A percentile compares a stretch with the other conserved stretches of the same genome.
Conservation (phyloP, 192 early-diverging fungal species). For the Podila horticola region DNA sequence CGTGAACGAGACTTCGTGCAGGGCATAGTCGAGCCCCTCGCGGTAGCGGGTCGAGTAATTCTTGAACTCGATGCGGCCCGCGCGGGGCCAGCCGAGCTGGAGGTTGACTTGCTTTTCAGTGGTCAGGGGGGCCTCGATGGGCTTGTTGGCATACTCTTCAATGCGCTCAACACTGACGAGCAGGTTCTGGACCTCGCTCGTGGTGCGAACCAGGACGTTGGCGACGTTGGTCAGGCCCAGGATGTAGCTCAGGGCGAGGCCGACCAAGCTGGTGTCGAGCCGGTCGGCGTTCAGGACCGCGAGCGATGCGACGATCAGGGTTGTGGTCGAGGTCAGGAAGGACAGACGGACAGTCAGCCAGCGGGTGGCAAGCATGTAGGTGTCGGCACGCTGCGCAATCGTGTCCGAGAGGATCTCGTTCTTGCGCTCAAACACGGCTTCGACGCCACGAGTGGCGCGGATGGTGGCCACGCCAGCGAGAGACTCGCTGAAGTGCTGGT, state of each 20-base stretch:
- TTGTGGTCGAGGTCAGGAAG: slow-evolving; percentile 67
- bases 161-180: slow-evolving; percentile 86
- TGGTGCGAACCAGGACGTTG: slow-evolving; percentile 75
- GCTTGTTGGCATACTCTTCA: slow-evolving; percentile 81
- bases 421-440: slow-evolving; percentile 15
- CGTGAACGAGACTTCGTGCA: slow-evolving; percentile 56
- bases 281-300: slow-evolving; percentile 56
- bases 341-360: slow-evolving; percentile 77
- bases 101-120: slow-evolving; percentile 27
- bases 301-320: slow-evolving; percentile 65
- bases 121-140: slow-evolving; percentile 81
- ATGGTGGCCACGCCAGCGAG: slow-evolving; percentile 68
- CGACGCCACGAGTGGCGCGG: slow-evolving; percentile 71
- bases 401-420: slow-evolving; percentile 17
- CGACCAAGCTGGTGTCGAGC: slow-evolving; percentile 84
- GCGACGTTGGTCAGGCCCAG: slow-evolving; percentile 76
- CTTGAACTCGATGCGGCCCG: slow-evolving; percentile 60
- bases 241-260: slow-evolving; percentile 83
- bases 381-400: slow-evolving; percentile 11
- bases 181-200: slow-evolving; percentile 77
- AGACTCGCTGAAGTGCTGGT: slow-evolving; percentile 75
- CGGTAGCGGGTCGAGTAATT: slow-evolving; percentile 65
- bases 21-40: slow-evolving; percentile 52
- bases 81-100: slow-evolving; percentile 59
- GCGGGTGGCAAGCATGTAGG: slow-evolving; percentile 65